Evolutionary conservation across 306 rosid genomes (phyloP).

Genomic region (Comarum palustre): DNA sequence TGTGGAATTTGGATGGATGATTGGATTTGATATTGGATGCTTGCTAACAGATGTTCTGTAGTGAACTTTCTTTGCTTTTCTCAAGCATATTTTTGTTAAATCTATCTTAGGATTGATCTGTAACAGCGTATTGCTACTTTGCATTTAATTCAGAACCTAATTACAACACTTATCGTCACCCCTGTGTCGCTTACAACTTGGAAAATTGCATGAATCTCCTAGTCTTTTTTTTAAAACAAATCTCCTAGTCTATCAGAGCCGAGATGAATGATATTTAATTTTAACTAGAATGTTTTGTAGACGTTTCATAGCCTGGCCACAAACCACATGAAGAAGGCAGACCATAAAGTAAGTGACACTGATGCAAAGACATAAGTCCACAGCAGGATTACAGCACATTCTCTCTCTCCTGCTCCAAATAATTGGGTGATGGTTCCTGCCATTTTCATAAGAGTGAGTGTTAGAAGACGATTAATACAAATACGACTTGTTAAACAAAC

Average conservation of each 20-base stretch:
- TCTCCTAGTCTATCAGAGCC: neutral
- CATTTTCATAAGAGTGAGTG: neutral
- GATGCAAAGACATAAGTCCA: slow-evolving; percentile 68
- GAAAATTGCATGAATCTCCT: neutral
- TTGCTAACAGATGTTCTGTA: neutral
- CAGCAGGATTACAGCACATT: slow-evolving; percentile 66
- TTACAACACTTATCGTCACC: neutral
- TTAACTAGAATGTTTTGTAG: neutral
- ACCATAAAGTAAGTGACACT: slow-evolving; percentile 71
- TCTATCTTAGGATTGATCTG: neutral
- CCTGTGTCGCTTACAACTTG: neutral
- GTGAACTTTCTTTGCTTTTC: slow-evolving; percentile 30
- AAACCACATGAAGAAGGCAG: slow-evolving; percentile 67
- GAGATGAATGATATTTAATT: neutral
- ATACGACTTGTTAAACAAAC: neutral
- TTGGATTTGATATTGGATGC: neutral
- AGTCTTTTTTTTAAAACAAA: too few relatives aligned
- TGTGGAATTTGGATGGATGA: slow-evolving; percentile 10
- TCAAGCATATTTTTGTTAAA: slow-evolving; percentile 28
- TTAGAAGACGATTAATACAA: neutral
- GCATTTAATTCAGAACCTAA: neutral
- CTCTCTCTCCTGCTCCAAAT: slow-evolving; percentile 71
- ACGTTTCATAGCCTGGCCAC: slow-evolving; percentile 30
- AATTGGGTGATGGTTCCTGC: slow-evolving; percentile 70
- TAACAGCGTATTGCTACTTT: neutral